Evolutionary conservation across 139 green algal genomes (phyloP), one percentile per base, ranked within the genome.

Genomic region (Volvox africanus): DNA sequence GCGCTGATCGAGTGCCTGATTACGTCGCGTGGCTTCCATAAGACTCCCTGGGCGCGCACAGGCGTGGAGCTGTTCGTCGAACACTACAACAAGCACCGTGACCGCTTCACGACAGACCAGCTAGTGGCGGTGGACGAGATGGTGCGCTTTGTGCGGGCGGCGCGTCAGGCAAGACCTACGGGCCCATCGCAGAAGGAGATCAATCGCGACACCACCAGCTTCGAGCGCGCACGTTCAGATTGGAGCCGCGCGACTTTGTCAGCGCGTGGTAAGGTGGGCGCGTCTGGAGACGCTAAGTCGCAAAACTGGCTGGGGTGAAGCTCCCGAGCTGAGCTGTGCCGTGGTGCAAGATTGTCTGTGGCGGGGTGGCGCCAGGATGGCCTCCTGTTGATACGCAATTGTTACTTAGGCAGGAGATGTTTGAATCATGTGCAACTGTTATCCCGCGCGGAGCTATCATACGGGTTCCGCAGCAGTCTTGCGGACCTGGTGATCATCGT

Each of bases 1-100:
- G 96, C 95, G 24, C 82, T 97, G 88, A 62, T 97, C 69, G 92
- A 95, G 67, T 97, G 94, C 86, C 75, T 97, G 55, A 91, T 95
- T 35, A 93, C 93, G 0, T 90, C 93, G 12, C 91, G 91, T 44
- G 90, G 81, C 22, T 92, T 89, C 61, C 95, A 97, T 89, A 89
- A 93, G 87, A 90, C 92, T 9, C 79, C 91, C 20, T 97, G 96
- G 96, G 96, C 96, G 2, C 91, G 93, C 20, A 96, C 93, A 21
- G 91, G 93, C 20, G 86, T 96, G 1, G 96, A 97, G 88, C 88
- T 96, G 24, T 87, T 94, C 50, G 86, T 94, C 0, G 94, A 96
- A 82, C 91, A 96, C 88, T 93, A 76, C 88, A 22, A 11, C 13
- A 22, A 50, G 33, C 87, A 80, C 76, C 75, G 87, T 3, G 75